Evolutionary conservation across 805 yeast genomes (phyloP).

Genomic region (Candida nemodendra): DNA sequence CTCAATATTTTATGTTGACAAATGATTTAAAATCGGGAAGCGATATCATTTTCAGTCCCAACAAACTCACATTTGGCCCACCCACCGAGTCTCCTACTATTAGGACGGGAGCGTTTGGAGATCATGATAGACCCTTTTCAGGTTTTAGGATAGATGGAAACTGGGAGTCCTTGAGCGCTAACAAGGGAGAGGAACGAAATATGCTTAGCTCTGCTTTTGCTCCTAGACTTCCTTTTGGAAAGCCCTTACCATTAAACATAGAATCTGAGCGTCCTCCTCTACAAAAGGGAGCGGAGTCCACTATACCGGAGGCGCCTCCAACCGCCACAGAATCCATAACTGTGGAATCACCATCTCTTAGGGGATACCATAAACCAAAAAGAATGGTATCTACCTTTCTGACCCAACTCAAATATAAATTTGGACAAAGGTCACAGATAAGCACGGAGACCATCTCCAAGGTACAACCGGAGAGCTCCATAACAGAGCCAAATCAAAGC

Average conservation of each 20-base stretch:
- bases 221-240: not conserved
- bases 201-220: not conserved
- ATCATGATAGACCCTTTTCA: conserved; percentile 1
- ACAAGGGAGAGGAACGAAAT: not conserved
- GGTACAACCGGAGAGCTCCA: not conserved
- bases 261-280: not conserved
- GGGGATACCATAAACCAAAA: not conserved
- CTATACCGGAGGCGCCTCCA: not conserved
- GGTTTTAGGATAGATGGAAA: not conserved
- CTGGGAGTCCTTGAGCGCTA: not conserved
- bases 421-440: not conserved
- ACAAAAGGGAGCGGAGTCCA: not conserved
- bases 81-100: conserved; percentile 12
- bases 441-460: not conserved
- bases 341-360: not conserved
- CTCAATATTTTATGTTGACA: conserved; percentile 6
- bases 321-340: not conserved
- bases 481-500: conserved; percentile 5
- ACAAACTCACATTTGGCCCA: conserved; percentile 9
- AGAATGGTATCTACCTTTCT: not conserved
- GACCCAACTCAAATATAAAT: not conserved
- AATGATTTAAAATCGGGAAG: conserved; percentile 7
- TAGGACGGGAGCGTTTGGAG: conserved; percentile 2
- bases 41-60: conserved; percentile 11
- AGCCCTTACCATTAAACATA: not conserved